These are phyloP conservation scores for Arthrobotrys iridis DNA, from an alignment of 2,329 filamentous ascomycete genomes.

Conservation along the genomic window DNA sequence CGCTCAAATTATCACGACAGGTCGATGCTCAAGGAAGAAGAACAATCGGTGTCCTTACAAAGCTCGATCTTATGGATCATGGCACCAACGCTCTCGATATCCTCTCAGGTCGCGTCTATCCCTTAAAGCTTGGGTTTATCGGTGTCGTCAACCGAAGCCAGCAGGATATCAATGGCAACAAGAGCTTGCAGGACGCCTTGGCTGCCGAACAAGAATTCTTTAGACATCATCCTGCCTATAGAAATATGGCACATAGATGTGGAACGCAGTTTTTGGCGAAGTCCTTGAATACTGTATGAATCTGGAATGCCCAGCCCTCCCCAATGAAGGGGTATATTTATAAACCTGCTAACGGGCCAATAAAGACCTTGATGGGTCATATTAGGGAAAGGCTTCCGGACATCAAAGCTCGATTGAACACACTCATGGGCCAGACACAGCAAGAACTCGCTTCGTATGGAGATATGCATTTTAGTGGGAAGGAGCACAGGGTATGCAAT, in stretches of 20 bases:
- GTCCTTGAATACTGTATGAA: constrained; percentile 77
- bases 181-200: constrained; percentile 91
- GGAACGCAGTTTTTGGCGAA: constrained; percentile 95
- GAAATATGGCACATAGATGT: constrained; percentile 92
- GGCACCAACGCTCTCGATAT: constrained; percentile 98
- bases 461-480: constrained; percentile 96
- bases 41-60: constrained; percentile 96
- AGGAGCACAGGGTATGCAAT: constrained; percentile 77
- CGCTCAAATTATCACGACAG: constrained; percentile 93
- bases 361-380: constrained; percentile 84
- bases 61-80: constrained; percentile 98
- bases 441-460: constrained; percentile 98
- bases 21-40: constrained; percentile 93
- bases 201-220: constrained; percentile 94
- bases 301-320: constrained; percentile 45
- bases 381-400: constrained; percentile 95
- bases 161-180: constrained; percentile 95
- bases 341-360: constrained; percentile 35
- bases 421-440: constrained; percentile 98
- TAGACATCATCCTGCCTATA: constrained; percentile 93
- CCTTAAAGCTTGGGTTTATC: constrained; percentile 95
- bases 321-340: constrained; percentile 13
- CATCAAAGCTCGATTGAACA: constrained; percentile 97
- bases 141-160: constrained; percentile 98
- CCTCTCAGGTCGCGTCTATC: constrained; percentile 95